phyloP scores from a whole-genome alignment of 1,284 basidiomycete genomes.

The Melampsora larici-populina region DNA sequence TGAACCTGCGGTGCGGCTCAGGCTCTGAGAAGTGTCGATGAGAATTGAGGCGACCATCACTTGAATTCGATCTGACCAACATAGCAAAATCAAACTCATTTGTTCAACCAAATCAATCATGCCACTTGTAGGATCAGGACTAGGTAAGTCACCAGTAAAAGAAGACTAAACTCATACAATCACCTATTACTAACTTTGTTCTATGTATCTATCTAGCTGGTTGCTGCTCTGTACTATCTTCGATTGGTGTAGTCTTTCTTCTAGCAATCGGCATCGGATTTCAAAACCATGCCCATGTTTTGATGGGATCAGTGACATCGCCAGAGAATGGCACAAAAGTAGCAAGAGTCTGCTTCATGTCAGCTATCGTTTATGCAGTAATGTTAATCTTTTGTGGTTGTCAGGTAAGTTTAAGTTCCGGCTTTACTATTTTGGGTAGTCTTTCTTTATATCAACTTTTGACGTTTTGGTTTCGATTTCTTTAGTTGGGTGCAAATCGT shows the following conservation, averaged over 20 bases:
- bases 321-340: slow-evolving; percentile 29
- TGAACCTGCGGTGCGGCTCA: no score
- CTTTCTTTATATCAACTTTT: not conserved
- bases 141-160: no score
- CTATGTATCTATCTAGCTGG: not conserved
- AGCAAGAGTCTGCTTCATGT: slow-evolving; percentile 18
- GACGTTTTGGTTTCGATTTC: not conserved
- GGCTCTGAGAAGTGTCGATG: no score
- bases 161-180: no score
- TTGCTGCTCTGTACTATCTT: slow-evolving; percentile 20
- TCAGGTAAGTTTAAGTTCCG: slow-evolving; percentile 1
- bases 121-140: no score
- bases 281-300: slow-evolving; percentile 28
- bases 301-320: slow-evolving; percentile 24
- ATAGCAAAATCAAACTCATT: no score
- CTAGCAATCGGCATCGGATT: slow-evolving; percentile 17
- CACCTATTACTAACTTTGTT: not conserved
- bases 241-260: slow-evolving; percentile 29
- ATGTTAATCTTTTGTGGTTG: slow-evolving; percentile 29
- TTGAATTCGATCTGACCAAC: no score
- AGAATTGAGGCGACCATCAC: no score
- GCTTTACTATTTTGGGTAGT: not conserved
- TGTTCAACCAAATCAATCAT: no score
- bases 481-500: slow-evolving; percentile 25
- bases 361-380: slow-evolving; percentile 24